Evolutionary conservation across 225 moss, liverwort and hornwort genomes (phyloP), one percentile per base, ranked within the genome.

Genomic region (Antitrichia curtipendula): DNA sequence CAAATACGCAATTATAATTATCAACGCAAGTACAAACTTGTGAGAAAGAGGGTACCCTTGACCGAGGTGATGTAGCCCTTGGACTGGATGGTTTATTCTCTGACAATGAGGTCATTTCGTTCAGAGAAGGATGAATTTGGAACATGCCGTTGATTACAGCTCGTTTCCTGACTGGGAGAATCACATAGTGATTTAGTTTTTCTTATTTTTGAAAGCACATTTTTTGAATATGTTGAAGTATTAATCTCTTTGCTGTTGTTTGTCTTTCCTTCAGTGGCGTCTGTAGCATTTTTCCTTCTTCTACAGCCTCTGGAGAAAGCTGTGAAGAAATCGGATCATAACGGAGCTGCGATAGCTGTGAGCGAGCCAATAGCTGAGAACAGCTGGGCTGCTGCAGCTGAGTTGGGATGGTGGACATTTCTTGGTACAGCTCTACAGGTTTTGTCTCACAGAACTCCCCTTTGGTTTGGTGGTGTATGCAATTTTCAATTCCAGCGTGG

Each of bases 401-500:
- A 95, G 82, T 86, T 95, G 65, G 95, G 95, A 84, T 84, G 86
- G 43, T 93, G 93, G 92, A 95, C 93, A 56, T 95, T 95, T 86
- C 90, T 92, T 59, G 95, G 95, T 87, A 95, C 95, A 60, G 92
- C 91, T 83, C 92, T 95, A 68, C 92, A 95, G 92, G 95, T 95
- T 77, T 85, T 85, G 19, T n/a, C 74, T 87, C 47, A 17, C 41
- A 79, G 41, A 84, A 61, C 61, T 60, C 78, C 38, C 53, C 34
- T 61, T 56, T 70, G 45, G 22, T 85, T 78, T 90, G 43, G 27
- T 81, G 53, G 32, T 82, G 22, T 49, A 65, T 80, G 75, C 64
- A 81, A 43, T 79, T 82, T 38, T 59, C 53, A 74, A 38, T 60
- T 78, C 41, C 12, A 79, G 28, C 66, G 79, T 43, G n/a, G 49